Evolutionary conservation across 331 rosid species (phyloP).

Genomic region (Malus hybrid): DNA sequence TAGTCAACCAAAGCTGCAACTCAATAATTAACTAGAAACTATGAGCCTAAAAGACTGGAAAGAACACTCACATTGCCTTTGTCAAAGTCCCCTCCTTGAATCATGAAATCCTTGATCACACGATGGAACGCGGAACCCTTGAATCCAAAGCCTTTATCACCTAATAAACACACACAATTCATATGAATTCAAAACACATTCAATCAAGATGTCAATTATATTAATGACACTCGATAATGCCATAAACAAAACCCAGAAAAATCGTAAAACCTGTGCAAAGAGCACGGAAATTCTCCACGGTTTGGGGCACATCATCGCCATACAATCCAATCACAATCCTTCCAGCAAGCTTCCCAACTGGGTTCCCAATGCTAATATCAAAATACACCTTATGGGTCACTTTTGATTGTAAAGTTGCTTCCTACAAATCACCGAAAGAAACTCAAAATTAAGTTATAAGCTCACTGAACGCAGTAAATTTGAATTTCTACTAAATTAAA

Average conservation of each 20-base stretch:
- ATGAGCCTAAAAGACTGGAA: neutral
- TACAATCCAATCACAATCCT: constrained; percentile 83
- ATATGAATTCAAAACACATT: neutral
- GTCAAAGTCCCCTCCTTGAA: constrained; percentile 96
- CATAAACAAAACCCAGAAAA: neutral
- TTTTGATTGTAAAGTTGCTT: constrained; percentile 52
- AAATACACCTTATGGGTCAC: constrained; percentile 84
- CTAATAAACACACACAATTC: constrained; percentile 24
- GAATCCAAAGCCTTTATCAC: constrained; percentile 93
- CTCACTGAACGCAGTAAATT: neutral
- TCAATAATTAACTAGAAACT: neutral
- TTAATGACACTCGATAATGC: neutral
- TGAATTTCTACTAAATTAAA: neutral
- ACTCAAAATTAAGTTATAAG: neutral
- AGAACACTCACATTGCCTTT: constrained; percentile 72
- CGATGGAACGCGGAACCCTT: constrained; percentile 79
- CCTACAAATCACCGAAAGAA: constrained; percentile 23
- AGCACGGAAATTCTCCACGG: constrained; percentile 87
- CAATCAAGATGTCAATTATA: constrained; percentile 1
- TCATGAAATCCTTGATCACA: constrained; percentile 96
- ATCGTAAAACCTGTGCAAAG: constrained; percentile 65
- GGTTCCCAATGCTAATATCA: constrained; percentile 84
- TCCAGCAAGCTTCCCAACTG: constrained; percentile 87
- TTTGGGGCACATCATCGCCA: constrained; percentile 96
- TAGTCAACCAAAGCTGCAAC: neutral